phyloP scores from a whole-genome alignment of 371 early-diverging fungal species.

The Mucor velutinosus region DNA sequence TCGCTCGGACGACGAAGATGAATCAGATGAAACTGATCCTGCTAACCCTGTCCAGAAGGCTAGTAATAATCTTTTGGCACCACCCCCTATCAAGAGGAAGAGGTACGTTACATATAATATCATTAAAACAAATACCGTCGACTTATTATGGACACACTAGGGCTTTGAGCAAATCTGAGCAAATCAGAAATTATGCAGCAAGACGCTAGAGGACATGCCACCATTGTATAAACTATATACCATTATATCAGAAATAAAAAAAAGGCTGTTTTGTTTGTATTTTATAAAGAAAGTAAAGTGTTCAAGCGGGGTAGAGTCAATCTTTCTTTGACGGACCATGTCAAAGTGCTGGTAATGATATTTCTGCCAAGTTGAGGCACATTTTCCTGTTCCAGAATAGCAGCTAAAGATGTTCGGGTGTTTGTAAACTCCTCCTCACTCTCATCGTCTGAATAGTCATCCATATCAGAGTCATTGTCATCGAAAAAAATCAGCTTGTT shows the following conservation, averaged over 20 bases:
- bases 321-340: slow-evolving; percentile 40
- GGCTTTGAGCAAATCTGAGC: neutral
- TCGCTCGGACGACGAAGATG: slow-evolving; percentile 61
- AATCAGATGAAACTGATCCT: slow-evolving; percentile 26
- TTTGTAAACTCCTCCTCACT: slow-evolving; percentile 33
- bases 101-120: neutral
- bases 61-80: neutral
- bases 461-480: neutral
- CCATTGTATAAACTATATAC: neutral
- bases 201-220: neutral
- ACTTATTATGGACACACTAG: neutral
- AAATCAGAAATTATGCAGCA: slow-evolving; percentile 1
- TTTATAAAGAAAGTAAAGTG: neutral
- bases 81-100: neutral
- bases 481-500: slow-evolving; percentile 47
- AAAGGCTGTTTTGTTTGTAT: neutral
- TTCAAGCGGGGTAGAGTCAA: slow-evolving; percentile 11
- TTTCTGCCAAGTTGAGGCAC: slow-evolving; percentile 15
- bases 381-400: slow-evolving; percentile 36
- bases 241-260: neutral
- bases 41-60: neutral
- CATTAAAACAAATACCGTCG: neutral
- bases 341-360: slow-evolving; percentile 26
- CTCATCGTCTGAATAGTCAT: slow-evolving; percentile 9
- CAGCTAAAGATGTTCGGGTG: slow-evolving; percentile 30